These are phyloP conservation scores for Berberis thunbergii DNA, from an alignment of 164 flowering plant species.

Conservation along the genomic window DNA sequence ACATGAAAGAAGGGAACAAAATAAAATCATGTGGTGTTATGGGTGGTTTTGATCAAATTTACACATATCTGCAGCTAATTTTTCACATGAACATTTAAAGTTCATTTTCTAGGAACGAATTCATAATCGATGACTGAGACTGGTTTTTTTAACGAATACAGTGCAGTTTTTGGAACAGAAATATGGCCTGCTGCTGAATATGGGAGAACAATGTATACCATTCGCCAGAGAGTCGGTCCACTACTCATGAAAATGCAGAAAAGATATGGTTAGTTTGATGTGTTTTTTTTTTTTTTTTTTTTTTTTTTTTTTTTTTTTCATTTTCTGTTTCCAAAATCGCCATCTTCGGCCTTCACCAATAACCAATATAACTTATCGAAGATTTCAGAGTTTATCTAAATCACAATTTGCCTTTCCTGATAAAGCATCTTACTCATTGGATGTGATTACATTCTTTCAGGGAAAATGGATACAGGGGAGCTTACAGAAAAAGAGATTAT, in stretches of 20 bases:
- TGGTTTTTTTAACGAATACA: slow-evolving; percentile 26
- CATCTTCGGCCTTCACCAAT: neutral
- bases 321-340: neutral
- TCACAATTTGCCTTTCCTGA: neutral
- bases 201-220: slow-evolving; percentile 97
- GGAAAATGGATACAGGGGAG: slow-evolving; percentile 52
- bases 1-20: too few relatives aligned
- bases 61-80: too few relatives aligned
- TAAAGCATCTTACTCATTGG: neutral
- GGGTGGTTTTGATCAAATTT: too few relatives aligned
- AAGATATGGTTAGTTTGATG: slow-evolving; percentile 55
- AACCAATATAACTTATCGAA: neutral
- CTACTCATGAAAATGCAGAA: slow-evolving; percentile 88
- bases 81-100: too few relatives aligned
- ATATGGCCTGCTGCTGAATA: slow-evolving; percentile 99
- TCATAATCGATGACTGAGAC: slow-evolving; percentile 2
- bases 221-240: slow-evolving; percentile 90
- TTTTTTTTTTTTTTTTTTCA: neutral
- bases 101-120: neutral
- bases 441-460: slow-evolving; percentile 24
- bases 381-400: neutral
- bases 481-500: slow-evolving; percentile 87
- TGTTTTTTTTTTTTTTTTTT: neutral
- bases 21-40: too few relatives aligned
- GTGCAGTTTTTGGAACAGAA: slow-evolving; percentile 96